Evolutionary conservation across 2,329 filamentous ascomycete species (phyloP).

Genomic region (Pseudogymnoascus sp.): DNA sequence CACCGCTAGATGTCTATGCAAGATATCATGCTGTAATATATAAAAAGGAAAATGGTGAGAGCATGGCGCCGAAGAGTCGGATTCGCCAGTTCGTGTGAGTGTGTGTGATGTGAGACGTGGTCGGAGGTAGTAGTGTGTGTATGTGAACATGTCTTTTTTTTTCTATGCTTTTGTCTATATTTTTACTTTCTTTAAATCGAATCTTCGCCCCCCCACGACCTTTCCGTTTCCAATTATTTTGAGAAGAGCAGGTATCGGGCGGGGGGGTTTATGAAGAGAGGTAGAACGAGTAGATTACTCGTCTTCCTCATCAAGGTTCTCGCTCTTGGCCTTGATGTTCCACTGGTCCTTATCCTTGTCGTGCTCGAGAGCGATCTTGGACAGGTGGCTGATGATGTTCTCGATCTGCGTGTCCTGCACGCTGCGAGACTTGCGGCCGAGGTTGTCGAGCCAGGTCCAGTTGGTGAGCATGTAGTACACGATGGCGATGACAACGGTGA

Average conservation of each 20-base stretch:
- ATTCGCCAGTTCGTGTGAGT: too few relatives aligned
- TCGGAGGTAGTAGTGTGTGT: not conserved
- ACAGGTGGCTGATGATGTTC: constrained; percentile 57
- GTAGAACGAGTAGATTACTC: constrained; percentile 27
- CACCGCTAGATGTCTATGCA: constrained; percentile 1
- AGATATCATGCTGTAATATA: constrained; percentile 1
- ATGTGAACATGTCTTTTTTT: constrained; percentile 1
- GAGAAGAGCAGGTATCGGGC: not conserved
- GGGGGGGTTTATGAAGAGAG: not conserved
- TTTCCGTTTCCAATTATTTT: not conserved
- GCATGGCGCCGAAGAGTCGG: not conserved
- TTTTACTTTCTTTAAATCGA: not conserved
- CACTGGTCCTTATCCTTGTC: constrained; percentile 41
- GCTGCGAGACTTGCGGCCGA: constrained; percentile 54
- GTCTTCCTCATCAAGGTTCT: constrained; percentile 38
- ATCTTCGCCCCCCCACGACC: not conserved
- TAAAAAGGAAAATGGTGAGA: not conserved
- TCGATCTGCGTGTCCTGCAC: constrained; percentile 55
- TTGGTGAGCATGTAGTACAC: constrained; percentile 56
- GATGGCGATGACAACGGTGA: constrained; percentile 57
- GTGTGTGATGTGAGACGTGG: not conserved
- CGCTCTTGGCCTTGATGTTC: constrained; percentile 36
- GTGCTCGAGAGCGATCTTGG: constrained; percentile 55
- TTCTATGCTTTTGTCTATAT: constrained; percentile 4
- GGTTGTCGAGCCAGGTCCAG: constrained; percentile 49